These are phyloP conservation scores for Claviceps capensis DNA, from an alignment of 2,329 filamentous ascomycete species.

Conservation along the genomic window DNA sequence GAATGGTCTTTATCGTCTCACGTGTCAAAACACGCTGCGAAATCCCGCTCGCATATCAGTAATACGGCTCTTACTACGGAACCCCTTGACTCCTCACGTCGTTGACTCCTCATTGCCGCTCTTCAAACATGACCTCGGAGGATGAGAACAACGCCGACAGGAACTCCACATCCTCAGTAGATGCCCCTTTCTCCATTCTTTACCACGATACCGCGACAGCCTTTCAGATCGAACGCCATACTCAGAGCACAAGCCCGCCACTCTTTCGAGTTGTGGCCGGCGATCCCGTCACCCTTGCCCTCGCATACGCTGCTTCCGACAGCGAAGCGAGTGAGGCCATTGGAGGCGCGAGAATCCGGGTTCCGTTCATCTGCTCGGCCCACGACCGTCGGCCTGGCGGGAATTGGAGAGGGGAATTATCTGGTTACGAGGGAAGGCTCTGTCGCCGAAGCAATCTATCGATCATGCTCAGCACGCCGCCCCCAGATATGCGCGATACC, in stretches of 20 bases:
- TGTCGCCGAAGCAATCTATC: constrained; percentile 63
- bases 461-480: constrained; percentile 50
- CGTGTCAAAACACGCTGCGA: constrained; percentile 7
- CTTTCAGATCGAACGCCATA: constrained; percentile 26
- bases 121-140: constrained; percentile 29
- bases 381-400: constrained; percentile 66
- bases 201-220: constrained; percentile 36
- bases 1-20: constrained; percentile 4
- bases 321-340: constrained; percentile 21
- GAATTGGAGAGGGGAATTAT: constrained; percentile 56
- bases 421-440: constrained; percentile 48
- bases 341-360: constrained; percentile 23
- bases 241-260: constrained; percentile 24
- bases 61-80: background rate
- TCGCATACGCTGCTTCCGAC: constrained; percentile 38
- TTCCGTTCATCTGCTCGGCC: constrained; percentile 59
- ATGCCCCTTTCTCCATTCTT: constrained; percentile 43
- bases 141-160: constrained; percentile 61
- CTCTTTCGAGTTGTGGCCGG: constrained; percentile 37
- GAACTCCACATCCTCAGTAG: constrained; percentile 52
- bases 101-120: background rate
- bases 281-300: constrained; percentile 46
- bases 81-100: background rate
- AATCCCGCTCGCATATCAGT: background rate
- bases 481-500: constrained; percentile 27